These are phyloP conservation scores for Syncephalis fuscata DNA, from an alignment of 371 early-diverging fungal species.

Conservation along the genomic window DNA sequence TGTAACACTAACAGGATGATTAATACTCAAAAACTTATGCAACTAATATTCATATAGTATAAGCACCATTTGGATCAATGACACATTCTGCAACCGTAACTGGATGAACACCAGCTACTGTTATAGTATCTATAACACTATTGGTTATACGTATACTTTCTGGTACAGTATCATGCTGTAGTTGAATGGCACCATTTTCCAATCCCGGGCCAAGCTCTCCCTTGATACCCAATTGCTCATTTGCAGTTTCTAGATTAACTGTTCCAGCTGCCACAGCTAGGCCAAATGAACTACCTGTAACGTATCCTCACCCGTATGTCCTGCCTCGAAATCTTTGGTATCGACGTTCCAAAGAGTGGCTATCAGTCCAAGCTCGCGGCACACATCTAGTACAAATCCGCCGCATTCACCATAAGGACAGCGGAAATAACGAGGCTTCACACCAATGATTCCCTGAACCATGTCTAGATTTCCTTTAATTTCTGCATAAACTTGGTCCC, in stretches of 20 bases:
- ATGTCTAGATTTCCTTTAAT: constrained; percentile 11
- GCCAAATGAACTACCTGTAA: too few relatives aligned
- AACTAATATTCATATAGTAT: neutral
- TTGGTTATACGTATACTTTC: constrained; percentile 1
- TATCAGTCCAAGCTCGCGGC: constrained; percentile 3
- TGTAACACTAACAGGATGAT: too few relatives aligned
- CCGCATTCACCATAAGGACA: constrained; percentile 11
- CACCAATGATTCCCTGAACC: constrained; percentile 18
- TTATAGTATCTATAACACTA: neutral
- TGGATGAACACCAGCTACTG: neutral
- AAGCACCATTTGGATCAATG: neutral
- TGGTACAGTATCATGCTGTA: constrained; percentile 4
- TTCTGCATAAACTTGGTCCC: constrained; percentile 13
- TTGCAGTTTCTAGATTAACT: neutral
- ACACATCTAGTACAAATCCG: constrained; percentile 1
- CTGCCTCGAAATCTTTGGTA: constrained; percentile 8
- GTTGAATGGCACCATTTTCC: neutral
- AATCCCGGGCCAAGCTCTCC: too few relatives aligned
- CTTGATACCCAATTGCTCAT: neutral
- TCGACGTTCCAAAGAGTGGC: constrained; percentile 11
- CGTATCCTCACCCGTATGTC: neutral
- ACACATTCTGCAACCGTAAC: constrained; percentile 8
- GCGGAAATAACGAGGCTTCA: constrained; percentile 26
- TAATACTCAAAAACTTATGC: too few relatives aligned
- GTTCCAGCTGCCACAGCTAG: neutral